Base-by-base conservation (phyloP, 768 basidiomycete genomes). In the Guyanaporus albipodus region DNA sequence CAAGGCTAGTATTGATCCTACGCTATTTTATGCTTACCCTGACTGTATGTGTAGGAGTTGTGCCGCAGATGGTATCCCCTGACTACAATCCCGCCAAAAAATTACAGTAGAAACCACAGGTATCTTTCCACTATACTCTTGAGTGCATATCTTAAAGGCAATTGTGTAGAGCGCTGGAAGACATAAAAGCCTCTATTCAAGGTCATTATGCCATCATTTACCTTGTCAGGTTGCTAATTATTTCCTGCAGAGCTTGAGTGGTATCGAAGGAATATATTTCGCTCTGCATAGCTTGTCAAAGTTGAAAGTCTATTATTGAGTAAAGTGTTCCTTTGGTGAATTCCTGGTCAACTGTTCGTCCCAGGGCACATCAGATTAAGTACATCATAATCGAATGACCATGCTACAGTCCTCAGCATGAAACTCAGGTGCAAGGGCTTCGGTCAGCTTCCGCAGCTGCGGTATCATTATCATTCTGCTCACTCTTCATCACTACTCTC, bases 181-280 rank as follows among this genome's bases (percentile, higher is more conserved):
- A 95, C 56, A 93, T 94, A 48, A 71, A 70, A 33, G 74, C 77
- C 24, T 90, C 87, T 6, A 91, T 95, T 38, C 61, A 67, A 67
- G 92, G 90, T 85, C 23, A 60, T 24, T 26, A 2, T 21, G 17
- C 29, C 14, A 6, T 24, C 8, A 32, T 15, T 43, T 8, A 44
- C 15, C 17, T n/a, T 38, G 27, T 36, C 23, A 9, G 31, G 45
- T 40, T 8, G 11, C 48, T 46, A 24, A 58, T 17, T 21, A 1
- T 24, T 14, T n/a, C 21, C 23, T 37, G 21, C 57, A 91, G 89
- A 94, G 60, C 72, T 94, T 34, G 64, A 80, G 53, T 91, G 83
- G 80, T 94, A 92, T 56, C 77, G 84, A 48, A 67, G 80, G 39
- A 82, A 84, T 57, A 75, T 92, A 44, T 94, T 94, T 60, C 59